Conservation (phyloP, 1,284 basidiomycete genomes). For the Veloboletus limbatus region DNA sequence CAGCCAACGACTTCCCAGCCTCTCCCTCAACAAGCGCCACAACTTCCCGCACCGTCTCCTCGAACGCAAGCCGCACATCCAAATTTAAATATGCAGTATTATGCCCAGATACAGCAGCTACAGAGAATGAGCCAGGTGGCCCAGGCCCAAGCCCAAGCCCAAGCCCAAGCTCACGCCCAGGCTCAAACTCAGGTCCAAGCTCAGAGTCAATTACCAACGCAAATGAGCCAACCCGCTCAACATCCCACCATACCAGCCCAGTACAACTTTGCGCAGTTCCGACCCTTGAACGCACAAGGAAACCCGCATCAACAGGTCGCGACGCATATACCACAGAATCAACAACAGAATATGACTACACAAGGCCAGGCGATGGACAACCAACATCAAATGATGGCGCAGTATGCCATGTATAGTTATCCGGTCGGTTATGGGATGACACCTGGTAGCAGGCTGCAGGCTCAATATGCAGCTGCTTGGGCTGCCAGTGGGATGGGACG, state of each 20-base stretch:
- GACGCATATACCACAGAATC: conserved; percentile 22
- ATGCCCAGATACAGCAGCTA: conserved; percentile 15
- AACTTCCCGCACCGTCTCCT: conserved; percentile 15
- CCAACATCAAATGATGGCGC: conserved; percentile 33
- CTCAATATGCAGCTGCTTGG: conserved; percentile 32
- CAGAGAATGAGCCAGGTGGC: conserved; percentile 20
- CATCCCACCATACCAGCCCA: conserved; percentile 22
- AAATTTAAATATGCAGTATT: conserved; percentile 15
- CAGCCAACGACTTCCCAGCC: conserved; percentile 22
- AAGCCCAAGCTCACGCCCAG: conserved; percentile 21
- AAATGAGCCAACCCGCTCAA: conserved; percentile 22
- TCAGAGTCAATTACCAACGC: conserved; percentile 24
- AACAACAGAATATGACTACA: conserved; percentile 20
- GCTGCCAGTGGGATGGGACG: conserved; percentile 25
- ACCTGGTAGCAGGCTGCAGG: conserved; percentile 19
- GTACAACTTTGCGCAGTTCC: conserved; percentile 25
- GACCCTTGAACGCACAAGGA: conserved; percentile 24
- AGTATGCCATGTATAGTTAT: conserved; percentile 34
- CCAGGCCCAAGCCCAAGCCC: conserved; percentile 22
- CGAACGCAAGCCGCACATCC: conserved; percentile 25
- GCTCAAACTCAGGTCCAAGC: conserved; percentile 19
- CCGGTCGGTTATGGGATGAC: conserved; percentile 31
- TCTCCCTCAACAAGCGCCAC: conserved; percentile 19
- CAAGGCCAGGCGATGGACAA: conserved; percentile 26
- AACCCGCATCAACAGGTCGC: conserved; percentile 25